Evolutionary conservation across 768 basidiomycete genomes (phyloP).

Genomic region (Mycena albidolilacea): DNA sequence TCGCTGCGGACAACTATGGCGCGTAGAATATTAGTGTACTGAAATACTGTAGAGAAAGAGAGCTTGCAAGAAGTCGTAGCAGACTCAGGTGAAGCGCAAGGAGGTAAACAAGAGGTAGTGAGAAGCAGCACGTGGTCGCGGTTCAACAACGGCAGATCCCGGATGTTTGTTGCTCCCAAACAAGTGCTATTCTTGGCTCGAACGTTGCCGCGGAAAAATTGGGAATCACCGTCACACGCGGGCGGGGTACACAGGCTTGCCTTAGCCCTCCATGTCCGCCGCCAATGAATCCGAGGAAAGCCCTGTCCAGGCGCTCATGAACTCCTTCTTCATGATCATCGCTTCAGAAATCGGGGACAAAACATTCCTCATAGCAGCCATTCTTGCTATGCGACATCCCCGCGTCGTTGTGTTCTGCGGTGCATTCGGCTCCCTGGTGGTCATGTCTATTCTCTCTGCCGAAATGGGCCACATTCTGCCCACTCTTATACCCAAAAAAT

Average conservation of each 20-base stretch:
- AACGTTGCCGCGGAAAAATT: no score
- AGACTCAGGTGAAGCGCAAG: constrained; percentile 16
- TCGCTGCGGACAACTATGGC: constrained; percentile 7
- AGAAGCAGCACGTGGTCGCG: constrained; percentile 20
- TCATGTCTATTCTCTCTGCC: constrained; percentile 96
- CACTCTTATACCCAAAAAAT: constrained; percentile 78
- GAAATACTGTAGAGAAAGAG: neutral
- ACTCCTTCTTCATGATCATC: constrained; percentile 93
- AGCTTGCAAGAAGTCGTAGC: constrained; percentile 19
- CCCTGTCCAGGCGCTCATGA: constrained; percentile 71
- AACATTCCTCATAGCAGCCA: constrained; percentile 90
- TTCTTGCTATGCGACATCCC: constrained; percentile 93
- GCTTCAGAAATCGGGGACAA: constrained; percentile 97
- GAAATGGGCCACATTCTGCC: constrained; percentile 94
- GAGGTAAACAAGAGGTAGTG: neutral
- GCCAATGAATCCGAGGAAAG: constrained; percentile 44
- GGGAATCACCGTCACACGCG: neutral
- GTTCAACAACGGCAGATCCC: neutral
- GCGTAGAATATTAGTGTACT: neutral
- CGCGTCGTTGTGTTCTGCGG: constrained; percentile 89
- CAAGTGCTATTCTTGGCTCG: neutral
- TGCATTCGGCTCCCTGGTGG: constrained; percentile 86
- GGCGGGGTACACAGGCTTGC: neutral
- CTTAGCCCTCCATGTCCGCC: constrained; percentile 10
- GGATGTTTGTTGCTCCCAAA: neutral